A percentile compares a stretch with the other conserved stretches of the same genome.
These are phyloP conservation scores for Blastocystis sp. DNA, from an alignment of 352 stramenopile genomes.

Conservation along the genomic window DNA sequence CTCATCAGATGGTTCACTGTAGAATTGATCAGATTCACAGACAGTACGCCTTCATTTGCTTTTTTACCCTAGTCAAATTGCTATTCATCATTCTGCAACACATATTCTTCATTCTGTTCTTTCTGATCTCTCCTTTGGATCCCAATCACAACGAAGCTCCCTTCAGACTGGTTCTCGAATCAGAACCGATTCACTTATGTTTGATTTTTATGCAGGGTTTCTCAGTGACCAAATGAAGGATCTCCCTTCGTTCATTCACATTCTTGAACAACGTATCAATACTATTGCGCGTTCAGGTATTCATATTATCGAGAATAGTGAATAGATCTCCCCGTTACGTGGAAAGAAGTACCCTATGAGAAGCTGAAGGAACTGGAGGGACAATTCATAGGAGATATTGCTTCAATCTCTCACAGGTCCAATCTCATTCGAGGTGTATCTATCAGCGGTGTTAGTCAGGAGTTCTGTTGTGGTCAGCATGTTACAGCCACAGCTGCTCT, in stretches of 20 bases:
- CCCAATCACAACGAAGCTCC: constrained; percentile 70
- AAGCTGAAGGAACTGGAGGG: not conserved
- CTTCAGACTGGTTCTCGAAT: constrained; percentile 77
- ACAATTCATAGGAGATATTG: constrained; percentile 73
- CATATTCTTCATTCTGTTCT: constrained; percentile 78
- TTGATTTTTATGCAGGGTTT: constrained; percentile 80
- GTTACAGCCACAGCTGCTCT: constrained; percentile 73
- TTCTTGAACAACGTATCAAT: constrained; percentile 71
- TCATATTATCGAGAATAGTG: not conserved
- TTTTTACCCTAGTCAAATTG: constrained; percentile 71
- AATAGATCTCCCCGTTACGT: not conserved
- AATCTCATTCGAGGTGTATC: constrained; percentile 70
- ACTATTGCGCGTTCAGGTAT: not conserved
- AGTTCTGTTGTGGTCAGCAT: constrained; percentile 80
- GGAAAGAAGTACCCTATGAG: not conserved
- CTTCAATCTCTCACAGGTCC: constrained; percentile 72
- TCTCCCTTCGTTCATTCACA: constrained; percentile 76
- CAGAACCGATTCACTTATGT: constrained; percentile 75
- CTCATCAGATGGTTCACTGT: not conserved
- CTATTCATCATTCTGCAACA: constrained; percentile 78
- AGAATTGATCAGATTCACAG: not conserved
- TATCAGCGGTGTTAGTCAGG: constrained; percentile 73
- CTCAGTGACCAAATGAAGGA: constrained; percentile 75
- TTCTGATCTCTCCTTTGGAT: constrained; percentile 77
- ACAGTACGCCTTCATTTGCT: not conserved